Conservation (phyloP, 495 filamentous ascomycete genomes). For the Penicillium chermesinum region DNA sequence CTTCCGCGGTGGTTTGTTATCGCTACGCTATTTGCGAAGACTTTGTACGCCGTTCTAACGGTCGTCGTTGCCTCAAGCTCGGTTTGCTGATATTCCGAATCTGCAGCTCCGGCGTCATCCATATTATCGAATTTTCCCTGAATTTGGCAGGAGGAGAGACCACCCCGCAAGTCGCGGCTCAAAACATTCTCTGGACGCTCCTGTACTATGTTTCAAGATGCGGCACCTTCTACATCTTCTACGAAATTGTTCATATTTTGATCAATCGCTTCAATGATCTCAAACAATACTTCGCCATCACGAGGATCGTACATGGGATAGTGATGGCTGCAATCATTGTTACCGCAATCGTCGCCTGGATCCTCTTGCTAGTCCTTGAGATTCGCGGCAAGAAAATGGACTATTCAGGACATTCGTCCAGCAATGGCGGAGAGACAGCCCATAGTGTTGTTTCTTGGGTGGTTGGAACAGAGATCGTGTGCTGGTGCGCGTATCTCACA, state of each 20-base stretch:
- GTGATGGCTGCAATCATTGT: not conserved
- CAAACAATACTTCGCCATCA: not conserved
- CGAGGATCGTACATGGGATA: not conserved
- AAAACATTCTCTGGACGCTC: not conserved
- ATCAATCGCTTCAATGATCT: not conserved
- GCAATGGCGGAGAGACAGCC: not conserved
- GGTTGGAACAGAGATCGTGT: not conserved
- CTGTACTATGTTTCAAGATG: not conserved
- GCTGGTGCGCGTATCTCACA: not conserved
- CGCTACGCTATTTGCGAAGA: not conserved
- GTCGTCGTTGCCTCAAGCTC: too few species aligned
- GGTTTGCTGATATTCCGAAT: not conserved
- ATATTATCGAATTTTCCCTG: not conserved
- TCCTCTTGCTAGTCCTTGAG: not conserved
- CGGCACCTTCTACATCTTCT: not conserved
- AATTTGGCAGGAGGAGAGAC: not conserved
- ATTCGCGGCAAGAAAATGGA: not conserved
- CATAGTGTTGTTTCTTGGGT: not conserved
- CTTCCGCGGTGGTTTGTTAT: not conserved
- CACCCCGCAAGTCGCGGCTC: not conserved
- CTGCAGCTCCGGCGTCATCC: not conserved
- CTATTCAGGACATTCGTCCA: not conserved
- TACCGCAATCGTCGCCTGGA: not conserved
- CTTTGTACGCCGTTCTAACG: not conserved
- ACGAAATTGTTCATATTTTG: not conserved